A percentile compares a stretch with the other conserved stretches of the same genome.
Conservation (phyloP, 305 asterid species). For the Rubia balearica region DNA sequence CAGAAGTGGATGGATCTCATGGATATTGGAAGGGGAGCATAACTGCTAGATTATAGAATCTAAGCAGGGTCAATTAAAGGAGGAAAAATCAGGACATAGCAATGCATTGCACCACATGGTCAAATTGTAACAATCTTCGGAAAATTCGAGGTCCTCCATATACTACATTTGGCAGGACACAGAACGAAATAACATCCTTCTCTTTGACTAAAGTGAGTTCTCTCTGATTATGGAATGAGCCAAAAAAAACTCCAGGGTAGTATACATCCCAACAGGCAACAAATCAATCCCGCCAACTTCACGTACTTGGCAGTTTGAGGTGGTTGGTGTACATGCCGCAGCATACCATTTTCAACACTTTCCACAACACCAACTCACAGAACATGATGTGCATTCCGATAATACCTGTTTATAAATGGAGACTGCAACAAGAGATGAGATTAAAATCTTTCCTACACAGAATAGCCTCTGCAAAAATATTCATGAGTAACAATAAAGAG, state of each 20-base stretch:
- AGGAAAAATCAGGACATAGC: neutral
- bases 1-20: neutral
- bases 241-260: slow-evolving; percentile 3
- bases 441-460: slow-evolving; percentile 2
- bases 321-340: neutral
- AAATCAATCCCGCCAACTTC: neutral
- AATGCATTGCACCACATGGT: slow-evolving; percentile 8
- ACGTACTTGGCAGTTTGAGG: neutral
- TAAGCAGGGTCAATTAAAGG: neutral
- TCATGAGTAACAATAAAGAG: too few relatives aligned
- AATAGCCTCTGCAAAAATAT: neutral
- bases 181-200: neutral
- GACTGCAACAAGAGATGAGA: slow-evolving; percentile 33
- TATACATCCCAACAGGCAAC: neutral
- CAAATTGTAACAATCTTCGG: neutral
- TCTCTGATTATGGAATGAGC: slow-evolving; percentile 8
- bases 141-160: slow-evolving; percentile 11
- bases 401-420: slow-evolving; percentile 70
- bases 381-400: slow-evolving; percentile 62
- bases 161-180: neutral
- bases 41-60: neutral
- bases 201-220: slow-evolving; percentile 4
- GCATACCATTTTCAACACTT: neutral
- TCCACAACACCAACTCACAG: slow-evolving; percentile 22
- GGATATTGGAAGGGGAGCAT: neutral